phyloP scores from a whole-genome alignment of 768 basidiomycete species.

The Panellus pusillus region DNA sequence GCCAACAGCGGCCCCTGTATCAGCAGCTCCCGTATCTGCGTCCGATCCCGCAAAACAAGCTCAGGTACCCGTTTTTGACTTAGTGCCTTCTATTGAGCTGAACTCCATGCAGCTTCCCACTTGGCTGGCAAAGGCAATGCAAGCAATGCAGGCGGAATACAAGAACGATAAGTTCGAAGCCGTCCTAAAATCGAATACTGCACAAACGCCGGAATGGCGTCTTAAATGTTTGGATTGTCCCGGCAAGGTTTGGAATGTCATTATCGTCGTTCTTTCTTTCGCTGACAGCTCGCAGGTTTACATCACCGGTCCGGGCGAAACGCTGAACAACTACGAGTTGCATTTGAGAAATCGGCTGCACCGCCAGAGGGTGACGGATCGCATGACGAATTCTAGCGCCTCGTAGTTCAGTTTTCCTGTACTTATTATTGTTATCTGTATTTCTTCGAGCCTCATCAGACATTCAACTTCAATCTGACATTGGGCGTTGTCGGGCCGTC shows the following conservation, averaged over 20 bases:
- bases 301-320: constrained; percentile 86
- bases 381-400: constrained; percentile 30
- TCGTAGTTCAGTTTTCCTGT: neutral
- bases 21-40: neutral
- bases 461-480: no score
- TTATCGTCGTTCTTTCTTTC: neutral
- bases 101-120: constrained; percentile 48
- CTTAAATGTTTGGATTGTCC: constrained; percentile 92
- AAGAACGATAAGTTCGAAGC: constrained; percentile 84
- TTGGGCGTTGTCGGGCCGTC: no score
- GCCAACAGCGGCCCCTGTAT: constrained; percentile 1
- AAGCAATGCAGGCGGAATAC: constrained; percentile 67
- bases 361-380: constrained; percentile 69
- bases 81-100: no score
- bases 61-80: constrained; percentile 13
- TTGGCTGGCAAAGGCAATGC: constrained; percentile 74
- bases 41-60: constrained; percentile 20
- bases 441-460: neutral
- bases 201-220: constrained; percentile 78
- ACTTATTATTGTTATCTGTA: constrained; percentile 14
- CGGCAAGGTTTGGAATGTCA: constrained; percentile 67
- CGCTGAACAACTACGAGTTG: constrained; percentile 86
- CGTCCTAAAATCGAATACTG: constrained; percentile 56
- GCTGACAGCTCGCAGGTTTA: constrained; percentile 57
- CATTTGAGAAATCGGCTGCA: constrained; percentile 88